A percentile compares a stretch with the other conserved stretches of the same genome.
Evolutionary conservation across 139 green algal species (phyloP).

Genomic region (Micractinium conductrix): DNA sequence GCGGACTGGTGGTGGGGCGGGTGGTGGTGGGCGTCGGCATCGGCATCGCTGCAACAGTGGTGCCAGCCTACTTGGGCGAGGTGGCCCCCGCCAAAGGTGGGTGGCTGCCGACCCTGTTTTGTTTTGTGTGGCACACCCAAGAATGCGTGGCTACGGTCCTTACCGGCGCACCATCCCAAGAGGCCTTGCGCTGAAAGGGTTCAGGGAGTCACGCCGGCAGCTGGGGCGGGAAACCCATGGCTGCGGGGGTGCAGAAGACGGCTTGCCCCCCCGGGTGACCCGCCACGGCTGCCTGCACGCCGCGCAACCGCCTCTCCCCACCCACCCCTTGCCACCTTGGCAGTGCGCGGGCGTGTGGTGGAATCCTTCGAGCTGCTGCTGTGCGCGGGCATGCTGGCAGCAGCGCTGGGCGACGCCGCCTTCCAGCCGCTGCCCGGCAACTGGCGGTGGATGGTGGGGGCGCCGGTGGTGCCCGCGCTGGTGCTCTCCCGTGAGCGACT

Average conservation of each 20-base stretch:
- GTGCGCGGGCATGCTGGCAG: conserved; percentile 77
- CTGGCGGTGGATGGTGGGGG: conserved; percentile 80
- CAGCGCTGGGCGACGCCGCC: conserved; percentile 64
- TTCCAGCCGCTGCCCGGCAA: conserved; percentile 51
- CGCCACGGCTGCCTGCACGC: background rate
- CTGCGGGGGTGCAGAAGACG: no score
- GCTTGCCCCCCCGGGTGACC: no score
- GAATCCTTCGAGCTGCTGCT: conserved; percentile 81
- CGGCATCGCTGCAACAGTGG: conserved; percentile 75
- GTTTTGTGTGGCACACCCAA: no score
- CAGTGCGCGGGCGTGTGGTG: conserved; percentile 64
- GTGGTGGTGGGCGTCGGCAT: conserved; percentile 82
- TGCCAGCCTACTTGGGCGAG: conserved; percentile 88
- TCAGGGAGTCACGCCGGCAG: no score
- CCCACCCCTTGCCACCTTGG: background rate
- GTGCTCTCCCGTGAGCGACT: conserved; percentile 35
- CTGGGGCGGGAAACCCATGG: no score
- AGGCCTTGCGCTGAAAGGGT: no score
- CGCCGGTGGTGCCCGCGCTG: conserved; percentile 60
- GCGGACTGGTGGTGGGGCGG: conserved; percentile 70
- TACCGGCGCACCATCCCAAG: no score
- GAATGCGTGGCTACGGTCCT: no score
- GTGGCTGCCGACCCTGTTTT: no score
- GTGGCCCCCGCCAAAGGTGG: conserved; percentile 63
- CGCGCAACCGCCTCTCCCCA: background rate